phyloP scores from a whole-genome alignment of 139 green algal genomes.

The Chlamydomonas schloesseri region DNA sequence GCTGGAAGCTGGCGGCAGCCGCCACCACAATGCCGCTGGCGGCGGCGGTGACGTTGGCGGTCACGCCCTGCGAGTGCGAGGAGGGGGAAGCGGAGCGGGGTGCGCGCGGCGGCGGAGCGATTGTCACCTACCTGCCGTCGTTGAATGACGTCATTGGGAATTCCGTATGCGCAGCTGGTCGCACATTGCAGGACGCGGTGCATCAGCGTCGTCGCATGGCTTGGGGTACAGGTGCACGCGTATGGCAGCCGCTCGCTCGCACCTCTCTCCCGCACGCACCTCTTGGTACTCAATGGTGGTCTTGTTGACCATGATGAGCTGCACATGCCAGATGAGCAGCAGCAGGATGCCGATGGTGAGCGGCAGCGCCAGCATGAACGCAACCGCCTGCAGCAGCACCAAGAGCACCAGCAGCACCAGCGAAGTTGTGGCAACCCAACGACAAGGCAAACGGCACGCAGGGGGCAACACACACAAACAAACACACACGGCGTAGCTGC shows the following conservation, averaged over 20 bases:
- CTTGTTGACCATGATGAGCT: constrained; percentile 80
- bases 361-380: constrained; percentile 67
- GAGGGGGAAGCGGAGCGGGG: no score
- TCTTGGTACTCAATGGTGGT: constrained; percentile 91
- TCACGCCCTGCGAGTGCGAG: constrained; percentile 28
- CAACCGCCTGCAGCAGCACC: constrained; percentile 54
- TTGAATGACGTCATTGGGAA: background rate
- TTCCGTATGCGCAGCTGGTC: background rate
- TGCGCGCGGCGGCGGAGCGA: no score
- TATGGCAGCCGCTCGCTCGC: no score
- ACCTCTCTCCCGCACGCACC: no score
- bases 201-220: background rate
- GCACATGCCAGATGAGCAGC: constrained; percentile 85
- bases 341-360: constrained; percentile 69
- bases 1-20: background rate
- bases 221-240: no score
- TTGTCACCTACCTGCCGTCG: background rate
- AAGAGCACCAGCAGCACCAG: no score
- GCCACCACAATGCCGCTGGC: background rate
- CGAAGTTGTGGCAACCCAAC: no score
- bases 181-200: background rate
- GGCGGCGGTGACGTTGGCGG: constrained; percentile 34
- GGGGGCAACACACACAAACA: no score
- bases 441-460: no score
- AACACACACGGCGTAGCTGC: no score